Conservation (phyloP, 148 eudicot species). For the Mesembryanthemum crystallinum region DNA sequence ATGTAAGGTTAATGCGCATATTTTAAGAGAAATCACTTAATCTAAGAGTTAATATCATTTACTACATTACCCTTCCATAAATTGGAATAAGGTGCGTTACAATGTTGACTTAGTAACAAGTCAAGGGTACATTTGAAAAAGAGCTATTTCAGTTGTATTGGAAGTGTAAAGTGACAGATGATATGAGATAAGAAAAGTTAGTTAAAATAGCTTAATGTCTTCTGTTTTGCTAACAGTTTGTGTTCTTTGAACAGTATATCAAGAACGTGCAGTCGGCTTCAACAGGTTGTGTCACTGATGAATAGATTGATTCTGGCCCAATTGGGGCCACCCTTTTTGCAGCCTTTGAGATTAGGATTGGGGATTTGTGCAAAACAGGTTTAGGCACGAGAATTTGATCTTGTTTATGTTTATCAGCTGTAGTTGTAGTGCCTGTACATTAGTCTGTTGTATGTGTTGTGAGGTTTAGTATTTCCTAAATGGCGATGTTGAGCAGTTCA, state of each 20-base stretch:
- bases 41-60: too few relatives aligned
- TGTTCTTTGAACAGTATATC: slow-evolving; percentile 50
- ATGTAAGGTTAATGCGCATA: too few relatives aligned
- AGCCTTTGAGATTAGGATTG: slow-evolving; percentile 6
- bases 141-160: too few relatives aligned
- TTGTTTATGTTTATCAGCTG: background rate
- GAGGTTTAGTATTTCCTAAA: background rate
- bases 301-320: slow-evolving; percentile 30
- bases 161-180: too few relatives aligned
- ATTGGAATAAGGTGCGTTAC: too few relatives aligned
- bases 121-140: too few relatives aligned
- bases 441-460: background rate
- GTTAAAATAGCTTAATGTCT: too few relatives aligned
- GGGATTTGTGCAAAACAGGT: slow-evolving; percentile 1
- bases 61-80: too few relatives aligned
- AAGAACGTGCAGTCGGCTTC: slow-evolving; percentile 83
- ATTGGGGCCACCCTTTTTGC: background rate
- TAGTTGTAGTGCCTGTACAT: slow-evolving; percentile 18
- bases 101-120: too few relatives aligned
- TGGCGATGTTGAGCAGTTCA: background rate
- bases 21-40: too few relatives aligned
- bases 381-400: background rate
- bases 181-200: too few relatives aligned
- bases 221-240: background rate
- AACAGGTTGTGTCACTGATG: slow-evolving; percentile 84